Base-by-base conservation (phyloP, 139 green algal genomes). In the Chlamydomonas incerta region DNA sequence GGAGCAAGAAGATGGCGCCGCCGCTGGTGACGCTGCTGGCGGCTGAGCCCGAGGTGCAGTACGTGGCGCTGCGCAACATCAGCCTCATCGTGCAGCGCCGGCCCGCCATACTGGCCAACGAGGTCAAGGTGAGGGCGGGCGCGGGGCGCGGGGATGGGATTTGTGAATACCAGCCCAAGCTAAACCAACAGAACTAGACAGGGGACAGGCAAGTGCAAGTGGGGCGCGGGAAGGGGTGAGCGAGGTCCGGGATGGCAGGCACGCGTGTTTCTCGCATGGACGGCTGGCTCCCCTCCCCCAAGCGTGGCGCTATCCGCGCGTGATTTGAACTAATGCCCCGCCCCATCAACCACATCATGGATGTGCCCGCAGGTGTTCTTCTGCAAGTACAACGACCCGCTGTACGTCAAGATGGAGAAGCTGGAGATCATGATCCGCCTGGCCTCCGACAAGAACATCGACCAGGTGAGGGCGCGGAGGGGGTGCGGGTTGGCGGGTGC, bases 311-410 rank as follows among this genome's bases (percentile, higher is more conserved):
- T n/a, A n/a, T n/a, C n/a, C n/a, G n/a, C n/a, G n/a, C n/a, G n/a
- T n/a, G n/a, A n/a, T n/a, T n/a, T n/a, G n/a, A n/a, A n/a, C n/a
- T n/a, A n/a, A n/a, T n/a, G n/a, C n/a, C n/a, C n/a, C n/a, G n/a
- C n/a, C n/a, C n/a, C n/a, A n/a, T n/a, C n/a, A n/a, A n/a, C n/a
- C n/a, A n/a, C n/a, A n/a, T n/a, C n/a, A n/a, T n/a, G n/a, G n/a
- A n/a, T n/a, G n/a, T n/a, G n/a, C n/a, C 26, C 26, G 3, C 93
- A 97, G 93, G 97, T 99, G 10, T 99, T 99, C 88, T 99, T 99
- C 93, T 99, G 98, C 95, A 99, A 99, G 91, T 99, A 99, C 94
- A 99, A 99, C 87, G 98, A 99, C 92, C 98, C 98, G 35, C 94
- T 97, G 80, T 99, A 99, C 77, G 96, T 99, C 52, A 99, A 99